Evolutionary conservation across 495 filamentous ascomycete species (phyloP).

Genomic region (Aspergillus egyptiacus): DNA sequence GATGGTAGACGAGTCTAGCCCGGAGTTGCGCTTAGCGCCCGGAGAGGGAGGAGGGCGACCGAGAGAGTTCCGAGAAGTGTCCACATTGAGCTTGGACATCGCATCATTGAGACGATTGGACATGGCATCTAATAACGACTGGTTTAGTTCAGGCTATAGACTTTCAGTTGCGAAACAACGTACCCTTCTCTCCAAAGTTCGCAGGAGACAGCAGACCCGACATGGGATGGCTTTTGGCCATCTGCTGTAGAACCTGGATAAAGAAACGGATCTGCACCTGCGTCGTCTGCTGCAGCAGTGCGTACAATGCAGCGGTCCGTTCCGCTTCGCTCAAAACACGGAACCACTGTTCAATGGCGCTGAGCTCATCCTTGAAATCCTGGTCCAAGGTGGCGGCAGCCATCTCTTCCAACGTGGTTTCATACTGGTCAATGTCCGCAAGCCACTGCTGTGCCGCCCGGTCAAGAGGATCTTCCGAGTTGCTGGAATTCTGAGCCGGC

Average conservation of each 20-base stretch:
- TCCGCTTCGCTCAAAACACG: conserved; percentile 95
- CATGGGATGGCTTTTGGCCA: conserved; percentile 97
- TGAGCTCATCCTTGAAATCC: conserved; percentile 98
- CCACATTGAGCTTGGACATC: conserved; percentile 90
- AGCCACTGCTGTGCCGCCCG: conserved; percentile 98
- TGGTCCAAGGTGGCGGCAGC: conserved; percentile 95
- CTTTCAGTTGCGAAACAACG: conserved; percentile 11
- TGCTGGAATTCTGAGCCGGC: conserved; percentile 55
- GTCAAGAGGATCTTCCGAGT: conserved; percentile 79
- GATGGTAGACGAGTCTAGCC: conserved; percentile 85
- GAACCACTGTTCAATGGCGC: conserved; percentile 99
- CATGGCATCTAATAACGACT: conserved; percentile 71
- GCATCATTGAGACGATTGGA: conserved; percentile 92
- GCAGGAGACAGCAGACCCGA: conserved; percentile 92
- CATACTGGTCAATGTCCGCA: conserved; percentile 96
- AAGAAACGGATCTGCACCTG: conserved; percentile 99
- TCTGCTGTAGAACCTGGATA: conserved; percentile 96
- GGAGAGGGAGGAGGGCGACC: conserved; percentile 72
- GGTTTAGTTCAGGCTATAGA: background rate
- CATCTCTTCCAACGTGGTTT: conserved; percentile 97
- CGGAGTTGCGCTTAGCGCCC: conserved; percentile 82
- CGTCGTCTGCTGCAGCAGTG: conserved; percentile 92
- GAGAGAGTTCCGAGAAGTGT: conserved; percentile 80
- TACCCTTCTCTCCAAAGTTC: conserved; percentile 92
- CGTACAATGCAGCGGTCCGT: conserved; percentile 90